Base-by-base conservation (phyloP, 192 early-diverging fungal species). In the Chytriomyces confervae region DNA sequence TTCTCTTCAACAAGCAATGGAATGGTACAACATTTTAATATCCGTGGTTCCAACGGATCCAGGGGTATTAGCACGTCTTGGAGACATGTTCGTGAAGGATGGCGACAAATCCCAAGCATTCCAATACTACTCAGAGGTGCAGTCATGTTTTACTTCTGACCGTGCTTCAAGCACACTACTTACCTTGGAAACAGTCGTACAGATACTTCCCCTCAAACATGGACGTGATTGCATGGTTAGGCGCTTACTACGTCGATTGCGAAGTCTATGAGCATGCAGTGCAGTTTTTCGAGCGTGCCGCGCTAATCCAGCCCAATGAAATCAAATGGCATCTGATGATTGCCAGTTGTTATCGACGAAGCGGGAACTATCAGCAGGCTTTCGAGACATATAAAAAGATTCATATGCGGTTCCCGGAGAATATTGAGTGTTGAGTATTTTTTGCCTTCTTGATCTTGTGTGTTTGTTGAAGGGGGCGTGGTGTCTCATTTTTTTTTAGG, bases 11-110 rank as follows among this genome's bases (percentile, higher is more conserved):
- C 85, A 85, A 64, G 86, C 87, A 6, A 78, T 89, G 77, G 89
- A 90, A 76, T 90, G 89, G 89, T 89, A 84, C 76, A 89, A 88
- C 76, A 85, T 90, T 29, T 73, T 90, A 5, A 85, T 90, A 10
- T 90, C 89, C 0, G 87, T 90, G 7, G 85, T 89, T 3, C 89
- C 89, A 23, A 89, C 89, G 7, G 89, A 90, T 70, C 87, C 89
- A 27, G 77, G 82, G 5, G 84, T 89, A 1, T 79, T 90, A 10
- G 85, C 86, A 5, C 72, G 80, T 53, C 80, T 90, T 43, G 89
- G 89, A 9, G 81, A 81, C 45, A 82, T 90, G 74, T 85, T 82
- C 69, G 84, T 82, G 11, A 78, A 78, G 7, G 82, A 86, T 44
- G 85, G 85, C 3, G 89, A 90, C 68, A 85, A 85, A 74, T 84